These are phyloP conservation scores for Excoecaria agallocha DNA, from an alignment of 345 rosid species.

Conservation along the genomic window DNA sequence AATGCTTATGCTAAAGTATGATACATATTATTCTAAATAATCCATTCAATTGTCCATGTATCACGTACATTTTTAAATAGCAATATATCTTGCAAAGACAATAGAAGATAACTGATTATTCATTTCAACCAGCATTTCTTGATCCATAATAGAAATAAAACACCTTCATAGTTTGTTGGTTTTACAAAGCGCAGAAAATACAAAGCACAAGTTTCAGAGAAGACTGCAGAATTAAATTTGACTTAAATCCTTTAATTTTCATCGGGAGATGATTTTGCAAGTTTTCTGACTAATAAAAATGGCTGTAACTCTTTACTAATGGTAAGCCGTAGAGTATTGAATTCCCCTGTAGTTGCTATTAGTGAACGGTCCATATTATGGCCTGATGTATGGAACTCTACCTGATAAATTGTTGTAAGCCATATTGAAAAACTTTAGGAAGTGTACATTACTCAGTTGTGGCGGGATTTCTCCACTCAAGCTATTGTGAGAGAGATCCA, in stretches of 20 bases:
- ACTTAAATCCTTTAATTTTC: background rate
- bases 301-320: background rate
- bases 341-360: constrained; percentile 7
- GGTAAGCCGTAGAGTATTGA: constrained; percentile 2
- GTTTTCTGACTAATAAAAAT: background rate
- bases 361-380: background rate
- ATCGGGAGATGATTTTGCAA: background rate
- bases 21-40: too few relatives aligned
- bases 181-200: too few relatives aligned
- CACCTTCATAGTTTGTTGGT: too few relatives aligned
- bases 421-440: constrained; percentile 1
- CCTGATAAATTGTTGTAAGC: constrained; percentile 17
- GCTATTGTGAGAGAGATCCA: constrained; percentile 6
- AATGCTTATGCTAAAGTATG: too few relatives aligned
- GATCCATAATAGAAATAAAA: background rate
- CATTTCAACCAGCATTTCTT: background rate
- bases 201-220: background rate
- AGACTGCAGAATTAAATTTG: background rate
- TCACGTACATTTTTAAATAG: too few relatives aligned
- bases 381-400: background rate
- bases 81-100: background rate
- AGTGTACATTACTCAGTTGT: background rate
- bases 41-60: too few relatives aligned
- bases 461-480: constrained; percentile 6
- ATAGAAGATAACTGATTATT: background rate